Conservation (phyloP, 208 protist genomes). For the Trypanosoma boissoni region DNA sequence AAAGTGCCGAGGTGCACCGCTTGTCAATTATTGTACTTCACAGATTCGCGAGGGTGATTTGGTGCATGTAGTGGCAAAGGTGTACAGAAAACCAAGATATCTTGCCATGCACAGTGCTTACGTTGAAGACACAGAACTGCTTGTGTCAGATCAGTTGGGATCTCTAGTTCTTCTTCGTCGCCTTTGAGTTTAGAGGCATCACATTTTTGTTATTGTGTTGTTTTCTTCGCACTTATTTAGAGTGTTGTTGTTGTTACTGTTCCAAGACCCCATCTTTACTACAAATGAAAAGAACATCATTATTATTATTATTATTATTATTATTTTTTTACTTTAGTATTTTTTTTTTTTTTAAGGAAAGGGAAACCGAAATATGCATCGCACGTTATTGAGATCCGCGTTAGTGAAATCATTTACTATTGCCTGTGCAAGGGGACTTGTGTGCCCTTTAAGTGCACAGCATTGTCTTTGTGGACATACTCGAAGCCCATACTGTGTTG, state of each 20-base stretch:
- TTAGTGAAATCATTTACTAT: conserved; percentile 2
- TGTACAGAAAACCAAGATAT: conserved; percentile 72
- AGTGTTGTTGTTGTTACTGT: too few relatives aligned
- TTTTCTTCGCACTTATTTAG: too few relatives aligned
- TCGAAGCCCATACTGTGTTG: too few relatives aligned
- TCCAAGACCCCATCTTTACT: not conserved
- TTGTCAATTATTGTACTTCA: conserved; percentile 51
- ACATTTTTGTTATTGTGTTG: too few relatives aligned
- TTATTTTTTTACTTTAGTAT: conserved; percentile 18
- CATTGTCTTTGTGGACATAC: too few relatives aligned
- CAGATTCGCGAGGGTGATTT: conserved; percentile 56
- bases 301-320: conserved; percentile 2
- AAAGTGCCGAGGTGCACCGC: conserved; percentile 53
- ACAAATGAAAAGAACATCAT: not conserved
- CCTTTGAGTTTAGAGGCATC: conserved; percentile 19
- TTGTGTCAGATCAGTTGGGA: conserved; percentile 76
- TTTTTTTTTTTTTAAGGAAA: conserved; percentile 8
- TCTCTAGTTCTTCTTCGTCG: conserved; percentile 46
- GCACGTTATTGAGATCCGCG: conserved; percentile 18
- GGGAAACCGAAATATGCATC: conserved; percentile 31
- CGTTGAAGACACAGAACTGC: conserved; percentile 69
- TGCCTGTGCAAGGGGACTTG: not conserved
- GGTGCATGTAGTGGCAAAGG: conserved; percentile 80
- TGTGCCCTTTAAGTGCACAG: not conserved
- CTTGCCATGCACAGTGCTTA: conserved; percentile 72